Percentiles rank a stretch among this genome's conserved stretches.
These are phyloP conservation scores for Cydonia oblonga DNA, from an alignment of 331 rosid genomes.

Conservation along the genomic window DNA sequence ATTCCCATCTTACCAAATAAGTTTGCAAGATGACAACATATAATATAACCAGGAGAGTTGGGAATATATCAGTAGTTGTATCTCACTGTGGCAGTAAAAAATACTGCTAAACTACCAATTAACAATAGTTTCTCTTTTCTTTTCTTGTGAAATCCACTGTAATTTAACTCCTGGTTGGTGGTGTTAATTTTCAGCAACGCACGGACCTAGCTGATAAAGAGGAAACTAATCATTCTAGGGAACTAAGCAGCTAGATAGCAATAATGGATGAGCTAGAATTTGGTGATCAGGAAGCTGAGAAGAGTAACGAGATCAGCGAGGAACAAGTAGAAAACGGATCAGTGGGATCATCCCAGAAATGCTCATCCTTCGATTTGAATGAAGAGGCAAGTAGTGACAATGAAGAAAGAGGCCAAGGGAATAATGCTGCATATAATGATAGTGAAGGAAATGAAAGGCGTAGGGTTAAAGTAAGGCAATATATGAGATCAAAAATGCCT, in stretches of 20 bases:
- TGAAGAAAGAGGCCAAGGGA: neutral
- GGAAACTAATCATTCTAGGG: neutral
- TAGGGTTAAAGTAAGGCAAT: conserved; percentile 43
- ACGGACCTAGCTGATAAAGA: neutral
- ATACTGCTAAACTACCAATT: too few relatives aligned
- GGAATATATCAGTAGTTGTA: too few relatives aligned
- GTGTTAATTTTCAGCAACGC: neutral
- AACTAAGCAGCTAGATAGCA: neutral
- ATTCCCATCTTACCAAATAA: neutral
- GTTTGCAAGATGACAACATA: neutral
- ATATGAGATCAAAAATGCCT: conserved; percentile 73
- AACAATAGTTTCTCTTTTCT: neutral
- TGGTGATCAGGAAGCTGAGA: neutral
- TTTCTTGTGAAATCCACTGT: neutral
- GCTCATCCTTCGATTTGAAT: too few relatives aligned
- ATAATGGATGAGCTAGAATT: conserved; percentile 4
- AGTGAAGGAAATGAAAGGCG: conserved; percentile 21
- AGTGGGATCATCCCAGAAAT: too few relatives aligned
- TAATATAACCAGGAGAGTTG: too few relatives aligned
- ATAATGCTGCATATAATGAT: neutral
- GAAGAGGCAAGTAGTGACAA: neutral
- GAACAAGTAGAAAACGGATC: too few relatives aligned
- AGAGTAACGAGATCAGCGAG: too few relatives aligned
- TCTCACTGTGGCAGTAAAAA: too few relatives aligned
- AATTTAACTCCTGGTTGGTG: neutral